Evolutionary conservation across 345 rosid species (phyloP).

Genomic region (Camelina sativa): DNA sequence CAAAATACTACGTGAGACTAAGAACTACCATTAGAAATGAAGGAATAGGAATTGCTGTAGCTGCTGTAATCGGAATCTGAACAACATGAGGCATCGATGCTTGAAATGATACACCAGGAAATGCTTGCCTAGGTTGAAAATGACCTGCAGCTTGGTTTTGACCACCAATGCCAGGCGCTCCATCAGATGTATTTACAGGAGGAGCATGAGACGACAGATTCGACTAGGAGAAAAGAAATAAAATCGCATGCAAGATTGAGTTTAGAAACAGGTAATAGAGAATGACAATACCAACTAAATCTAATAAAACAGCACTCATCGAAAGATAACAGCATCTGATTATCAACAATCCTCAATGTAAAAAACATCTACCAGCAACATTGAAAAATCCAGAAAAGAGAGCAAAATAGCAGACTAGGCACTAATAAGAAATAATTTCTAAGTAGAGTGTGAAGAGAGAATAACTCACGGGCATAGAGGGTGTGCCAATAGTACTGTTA

Average conservation of each 20-base stretch:
- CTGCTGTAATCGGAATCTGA: slow-evolving; percentile 63
- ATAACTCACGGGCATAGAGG: slow-evolving; percentile 58
- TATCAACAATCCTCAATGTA: not conserved
- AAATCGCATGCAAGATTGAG: slow-evolving; percentile 12
- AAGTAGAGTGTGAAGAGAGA: slow-evolving; percentile 6
- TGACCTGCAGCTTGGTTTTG: slow-evolving; percentile 61
- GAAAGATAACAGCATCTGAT: not conserved
- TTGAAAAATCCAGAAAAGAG: not conserved
- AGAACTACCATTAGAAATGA: slow-evolving; percentile 59
- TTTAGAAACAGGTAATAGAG: slow-evolving; percentile 2
- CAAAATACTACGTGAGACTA: slow-evolving; percentile 3
- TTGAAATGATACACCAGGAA: slow-evolving; percentile 58
- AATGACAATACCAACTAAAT: slow-evolving; percentile 7
- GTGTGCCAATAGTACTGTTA: slow-evolving; percentile 50
- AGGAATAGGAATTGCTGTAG: slow-evolving; percentile 68
- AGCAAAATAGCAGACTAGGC: slow-evolving; percentile 8
- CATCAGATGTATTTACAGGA: slow-evolving; percentile 60
- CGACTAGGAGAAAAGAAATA: slow-evolving; percentile 44
- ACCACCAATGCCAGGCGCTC: slow-evolving; percentile 44
- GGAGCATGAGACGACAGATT: slow-evolving; percentile 53
- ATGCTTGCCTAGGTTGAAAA: slow-evolving; percentile 57
- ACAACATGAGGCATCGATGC: slow-evolving; percentile 56
- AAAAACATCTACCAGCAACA: not conserved
- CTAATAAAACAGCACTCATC: slow-evolving; percentile 4
- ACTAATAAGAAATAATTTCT: not conserved